Percentiles rank a stretch among this genome's conserved stretches.
Evolutionary conservation across 2,329 filamentous ascomycete species (phyloP).

Genomic region (Pestalotiopsis fici): DNA sequence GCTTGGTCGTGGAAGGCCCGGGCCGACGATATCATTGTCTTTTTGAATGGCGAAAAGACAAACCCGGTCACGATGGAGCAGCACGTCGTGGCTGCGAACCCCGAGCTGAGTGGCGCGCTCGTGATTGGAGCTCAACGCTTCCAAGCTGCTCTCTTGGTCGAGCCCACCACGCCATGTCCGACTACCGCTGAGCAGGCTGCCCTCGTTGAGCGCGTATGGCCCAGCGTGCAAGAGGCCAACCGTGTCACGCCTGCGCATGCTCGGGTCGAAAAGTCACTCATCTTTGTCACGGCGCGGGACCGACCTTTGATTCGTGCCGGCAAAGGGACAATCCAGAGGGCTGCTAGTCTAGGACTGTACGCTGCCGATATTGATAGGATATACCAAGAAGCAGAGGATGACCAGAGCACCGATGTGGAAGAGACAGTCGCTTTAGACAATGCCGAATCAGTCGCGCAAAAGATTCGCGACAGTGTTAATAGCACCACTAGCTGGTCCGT

Average conservation of each 20-base stretch:
- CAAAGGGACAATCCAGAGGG: background rate
- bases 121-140: background rate
- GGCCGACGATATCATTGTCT: constrained; percentile 31
- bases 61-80: background rate
- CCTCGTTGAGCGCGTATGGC: background rate
- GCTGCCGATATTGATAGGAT: background rate
- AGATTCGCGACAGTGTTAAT: background rate
- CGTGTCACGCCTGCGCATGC: background rate
- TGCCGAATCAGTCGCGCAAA: background rate
- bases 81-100: background rate
- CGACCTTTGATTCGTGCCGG: background rate
- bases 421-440: background rate
- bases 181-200: background rate
- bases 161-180: background rate
- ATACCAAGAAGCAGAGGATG: background rate
- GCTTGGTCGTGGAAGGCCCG: constrained; percentile 27
- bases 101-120: background rate
- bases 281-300: background rate
- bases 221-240: background rate
- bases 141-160: background rate
- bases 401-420: background rate
- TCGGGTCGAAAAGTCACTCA: background rate
- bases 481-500: background rate
- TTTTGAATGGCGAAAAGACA: constrained; percentile 29
- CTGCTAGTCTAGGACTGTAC: background rate